A percentile compares a stretch with the other conserved stretches of the same genome.
phyloP scores from a whole-genome alignment of 2,329 filamentous ascomycete species.

The Alternaria brassicicola region DNA sequence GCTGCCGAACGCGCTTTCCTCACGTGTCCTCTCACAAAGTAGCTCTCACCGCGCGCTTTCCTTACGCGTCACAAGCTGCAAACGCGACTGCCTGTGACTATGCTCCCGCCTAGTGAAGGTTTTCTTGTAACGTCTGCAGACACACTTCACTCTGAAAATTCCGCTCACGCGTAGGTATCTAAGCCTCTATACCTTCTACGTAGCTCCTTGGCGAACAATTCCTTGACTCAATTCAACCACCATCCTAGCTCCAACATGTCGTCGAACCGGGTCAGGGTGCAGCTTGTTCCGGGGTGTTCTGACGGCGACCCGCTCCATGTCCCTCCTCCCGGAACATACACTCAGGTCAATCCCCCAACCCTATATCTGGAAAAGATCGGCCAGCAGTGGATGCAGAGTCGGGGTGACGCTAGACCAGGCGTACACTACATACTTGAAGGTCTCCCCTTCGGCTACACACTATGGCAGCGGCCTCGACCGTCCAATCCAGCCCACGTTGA shows the following conservation, averaged over 20 bases:
- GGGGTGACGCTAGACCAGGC: constrained; percentile 44
- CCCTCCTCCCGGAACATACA: constrained; percentile 30
- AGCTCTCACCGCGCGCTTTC: constrained; percentile 6
- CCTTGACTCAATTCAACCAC: background rate
- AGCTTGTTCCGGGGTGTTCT: constrained; percentile 29
- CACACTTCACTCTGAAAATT: background rate
- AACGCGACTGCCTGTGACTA: constrained; percentile 11
- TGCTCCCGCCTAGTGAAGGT: constrained; percentile 1
- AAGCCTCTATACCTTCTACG: background rate
- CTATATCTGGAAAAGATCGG: constrained; percentile 58
- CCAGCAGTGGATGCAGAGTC: constrained; percentile 55
- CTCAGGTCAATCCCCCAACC: constrained; percentile 48
- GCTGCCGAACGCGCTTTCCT: constrained; percentile 12
- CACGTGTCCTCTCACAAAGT: constrained; percentile 9
- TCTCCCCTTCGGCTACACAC: constrained; percentile 61
- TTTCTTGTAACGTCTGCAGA: constrained; percentile 2
- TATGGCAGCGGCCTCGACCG: constrained; percentile 58
- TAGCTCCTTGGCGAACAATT: background rate
- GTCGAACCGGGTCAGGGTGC: constrained; percentile 27
- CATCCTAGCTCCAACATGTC: constrained; percentile 6
- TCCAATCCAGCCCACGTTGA: constrained; percentile 54
- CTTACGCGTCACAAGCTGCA: constrained; percentile 3
- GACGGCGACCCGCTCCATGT: constrained; percentile 46
- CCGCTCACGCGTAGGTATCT: background rate
- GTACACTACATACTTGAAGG: constrained; percentile 58